phyloP scores from a whole-genome alignment of 2,329 filamentous ascomycete genomes.

The Rutstroemia sp. region DNA sequence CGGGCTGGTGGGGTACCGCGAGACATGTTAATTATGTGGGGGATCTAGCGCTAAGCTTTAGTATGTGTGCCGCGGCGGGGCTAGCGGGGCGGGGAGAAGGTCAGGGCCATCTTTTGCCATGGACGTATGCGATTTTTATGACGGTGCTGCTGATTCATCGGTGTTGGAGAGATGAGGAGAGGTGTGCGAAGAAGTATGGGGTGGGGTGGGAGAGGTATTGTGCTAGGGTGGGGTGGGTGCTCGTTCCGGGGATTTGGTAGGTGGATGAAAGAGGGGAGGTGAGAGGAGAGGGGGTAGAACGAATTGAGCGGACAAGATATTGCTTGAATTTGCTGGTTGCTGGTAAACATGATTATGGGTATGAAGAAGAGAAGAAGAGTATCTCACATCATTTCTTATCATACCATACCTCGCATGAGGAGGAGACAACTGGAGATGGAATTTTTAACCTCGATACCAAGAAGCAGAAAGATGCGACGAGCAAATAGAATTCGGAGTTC shows the following conservation, averaged over 20 bases:
- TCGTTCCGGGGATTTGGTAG: conserved; percentile 36
- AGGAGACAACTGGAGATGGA: too few relatives aligned
- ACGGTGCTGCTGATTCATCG: conserved; percentile 37
- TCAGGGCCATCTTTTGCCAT: conserved; percentile 33
- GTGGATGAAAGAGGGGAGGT: background rate
- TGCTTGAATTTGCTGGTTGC: too few relatives aligned
- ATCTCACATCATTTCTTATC: too few relatives aligned
- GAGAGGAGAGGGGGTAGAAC: too few relatives aligned
- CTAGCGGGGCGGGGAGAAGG: conserved; percentile 20
- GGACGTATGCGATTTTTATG: conserved; percentile 41
- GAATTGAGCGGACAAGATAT: too few relatives aligned
- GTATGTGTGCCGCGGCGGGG: conserved; percentile 33
- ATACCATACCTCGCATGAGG: too few relatives aligned
- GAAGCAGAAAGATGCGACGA: too few relatives aligned
- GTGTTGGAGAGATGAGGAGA: conserved; percentile 38
- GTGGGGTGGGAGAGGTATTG: conserved; percentile 38
- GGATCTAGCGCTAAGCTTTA: conserved; percentile 34
- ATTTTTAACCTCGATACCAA: too few relatives aligned
- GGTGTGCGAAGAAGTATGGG: conserved; percentile 39
- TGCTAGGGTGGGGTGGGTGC: conserved; percentile 34
- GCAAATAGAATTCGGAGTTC: too few relatives aligned
- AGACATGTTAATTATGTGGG: conserved; percentile 37
- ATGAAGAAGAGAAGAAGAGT: too few relatives aligned
- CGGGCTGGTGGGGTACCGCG: conserved; percentile 35
- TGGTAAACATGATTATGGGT: too few relatives aligned